These are phyloP conservation scores for Leishmania guyanensis DNA, from an alignment of 208 protist species.

Conservation along the genomic window DNA sequence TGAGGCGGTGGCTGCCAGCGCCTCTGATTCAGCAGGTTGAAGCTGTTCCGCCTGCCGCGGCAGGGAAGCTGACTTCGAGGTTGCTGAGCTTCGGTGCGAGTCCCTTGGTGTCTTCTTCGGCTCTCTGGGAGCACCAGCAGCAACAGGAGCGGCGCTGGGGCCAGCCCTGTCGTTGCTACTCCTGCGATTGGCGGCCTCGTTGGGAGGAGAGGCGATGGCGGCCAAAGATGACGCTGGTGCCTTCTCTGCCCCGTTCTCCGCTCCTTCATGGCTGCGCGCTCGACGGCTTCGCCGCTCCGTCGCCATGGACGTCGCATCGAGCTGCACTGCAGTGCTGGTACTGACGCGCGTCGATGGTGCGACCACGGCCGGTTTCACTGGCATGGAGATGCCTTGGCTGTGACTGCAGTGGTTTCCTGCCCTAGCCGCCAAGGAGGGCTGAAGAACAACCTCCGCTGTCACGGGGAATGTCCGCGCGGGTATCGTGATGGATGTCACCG, in stretches of 20 bases:
- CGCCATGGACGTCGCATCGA: background rate
- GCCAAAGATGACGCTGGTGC: background rate
- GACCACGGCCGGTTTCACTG: background rate
- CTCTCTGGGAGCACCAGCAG: background rate
- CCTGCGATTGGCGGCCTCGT: background rate
- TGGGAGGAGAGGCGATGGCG: no score
- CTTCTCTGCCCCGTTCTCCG: background rate
- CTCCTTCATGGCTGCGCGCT: background rate
- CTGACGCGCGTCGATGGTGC: background rate
- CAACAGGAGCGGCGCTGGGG: background rate
- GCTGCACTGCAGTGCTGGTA: background rate
- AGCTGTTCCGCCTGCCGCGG: background rate
- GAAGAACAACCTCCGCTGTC: conserved; percentile 12
- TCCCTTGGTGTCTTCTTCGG: background rate
- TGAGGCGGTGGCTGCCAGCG: background rate
- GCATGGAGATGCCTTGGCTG: conserved; percentile 4
- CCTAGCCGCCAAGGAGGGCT: conserved; percentile 2
- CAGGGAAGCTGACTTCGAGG: background rate
- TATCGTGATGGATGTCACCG: background rate
- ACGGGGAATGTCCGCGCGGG: background rate
- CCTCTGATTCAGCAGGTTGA: background rate
- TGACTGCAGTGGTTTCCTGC: conserved; percentile 16
- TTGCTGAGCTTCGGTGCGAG: background rate
- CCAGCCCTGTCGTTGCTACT: background rate
- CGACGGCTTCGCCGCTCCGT: background rate